phyloP scores from a whole-genome alignment of 495 filamentous ascomycete species.

The Cetradonia linearis region DNA sequence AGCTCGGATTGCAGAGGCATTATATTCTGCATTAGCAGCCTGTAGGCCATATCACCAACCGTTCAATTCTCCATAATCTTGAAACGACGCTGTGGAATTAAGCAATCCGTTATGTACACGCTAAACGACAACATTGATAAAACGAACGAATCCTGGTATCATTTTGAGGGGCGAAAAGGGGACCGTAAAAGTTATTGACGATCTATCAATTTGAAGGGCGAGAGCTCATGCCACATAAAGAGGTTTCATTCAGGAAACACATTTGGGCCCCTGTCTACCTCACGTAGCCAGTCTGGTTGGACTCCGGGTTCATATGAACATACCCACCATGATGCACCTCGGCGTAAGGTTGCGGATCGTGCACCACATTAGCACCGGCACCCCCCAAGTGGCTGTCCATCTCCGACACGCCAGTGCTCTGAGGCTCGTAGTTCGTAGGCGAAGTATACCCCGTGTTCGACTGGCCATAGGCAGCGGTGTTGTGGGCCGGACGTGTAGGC shows the following conservation, averaged over 20 bases:
- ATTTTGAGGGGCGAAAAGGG: background rate
- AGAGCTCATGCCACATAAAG: background rate
- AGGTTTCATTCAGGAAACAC: background rate
- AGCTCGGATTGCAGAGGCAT: too few relatives aligned
- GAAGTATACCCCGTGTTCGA: background rate
- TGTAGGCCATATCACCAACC: background rate
- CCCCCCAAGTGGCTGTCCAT: background rate
- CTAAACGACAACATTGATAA: background rate
- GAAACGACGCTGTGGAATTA: background rate
- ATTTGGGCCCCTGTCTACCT: background rate
- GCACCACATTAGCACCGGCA: background rate
- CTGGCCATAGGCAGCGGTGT: background rate
- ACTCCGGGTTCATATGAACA: background rate
- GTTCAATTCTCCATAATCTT: background rate
- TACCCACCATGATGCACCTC: background rate
- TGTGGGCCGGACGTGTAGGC: background rate
- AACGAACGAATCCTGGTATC: background rate
- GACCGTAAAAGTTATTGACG: background rate
- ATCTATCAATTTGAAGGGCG: background rate
- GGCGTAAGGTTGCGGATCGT: background rate
- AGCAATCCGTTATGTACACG: constrained; percentile 1
- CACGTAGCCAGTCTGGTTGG: background rate
- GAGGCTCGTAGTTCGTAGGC: constrained; percentile 10
- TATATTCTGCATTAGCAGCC: background rate
- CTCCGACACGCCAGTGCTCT: constrained; percentile 13